Evolutionary conservation across 2,329 filamentous ascomycete genomes (phyloP), one percentile per base, ranked within the genome.

Genomic region (Penicillium sp.): DNA sequence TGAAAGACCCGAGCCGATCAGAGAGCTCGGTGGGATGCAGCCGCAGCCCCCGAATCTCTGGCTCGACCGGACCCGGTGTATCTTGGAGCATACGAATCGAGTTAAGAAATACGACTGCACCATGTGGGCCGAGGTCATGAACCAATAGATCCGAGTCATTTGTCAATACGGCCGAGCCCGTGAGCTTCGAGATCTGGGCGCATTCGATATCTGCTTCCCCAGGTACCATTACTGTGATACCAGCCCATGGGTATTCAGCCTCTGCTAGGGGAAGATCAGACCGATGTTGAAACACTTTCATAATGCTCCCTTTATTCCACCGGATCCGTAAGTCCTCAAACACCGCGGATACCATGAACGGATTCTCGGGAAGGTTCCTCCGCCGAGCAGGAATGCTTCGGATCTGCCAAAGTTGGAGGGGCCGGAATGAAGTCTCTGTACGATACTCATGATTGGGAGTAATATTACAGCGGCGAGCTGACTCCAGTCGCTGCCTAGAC

Each of bases 121-220:
- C 85, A 1, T 75, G 53, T 0, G 62, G 40, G 0, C 83, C 84
- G 7, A 91, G 74, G 47, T 88, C 77, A 62, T 90, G 84, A 0
- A 91, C 76, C 0, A 95, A 72, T 7, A 96, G 75, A 61, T 97
- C 91, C 0, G 89, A 94, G 60, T 97, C 91, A n/a, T 82, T 84
- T 0, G 89, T 94, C 6, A 96, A 68, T 23, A 83, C 72, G 11
- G 89, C 77, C 1, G 74, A 71, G 0, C 79, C 80, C 24, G 74
- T 62, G 2, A 70, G 52, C n/a, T 74, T 74, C 6, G 87, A 76
- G 43, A 82, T 75, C 11, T 76, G 69, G 3, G 88, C 89, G 64
- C 89, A 95, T 69, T 81, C 93, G 20, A 76, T 69, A 62, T 97
- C 91, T 1, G 91, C 91, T 68, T 97, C 91, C 0, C 87, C 89